Percentiles rank a stretch among this genome's conserved stretches.
Conservation (phyloP, 352 stramenopile species). For the Phytophthora niederhauseri region DNA sequence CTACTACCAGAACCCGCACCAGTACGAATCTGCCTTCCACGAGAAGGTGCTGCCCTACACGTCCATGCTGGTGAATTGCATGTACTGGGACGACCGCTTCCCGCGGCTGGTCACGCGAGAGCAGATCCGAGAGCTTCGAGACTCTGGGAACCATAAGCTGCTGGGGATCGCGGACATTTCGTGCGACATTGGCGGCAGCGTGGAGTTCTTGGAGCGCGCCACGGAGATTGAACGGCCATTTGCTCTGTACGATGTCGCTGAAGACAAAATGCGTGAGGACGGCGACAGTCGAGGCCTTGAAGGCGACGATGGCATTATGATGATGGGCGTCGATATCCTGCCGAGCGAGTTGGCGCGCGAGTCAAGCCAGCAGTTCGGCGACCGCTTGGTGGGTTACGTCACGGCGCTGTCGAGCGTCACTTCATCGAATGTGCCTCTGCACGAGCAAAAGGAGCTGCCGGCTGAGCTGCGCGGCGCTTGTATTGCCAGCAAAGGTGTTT, state of each 20-base stretch:
- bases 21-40: constrained; percentile 93
- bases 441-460: constrained; percentile 64
- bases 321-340: constrained; percentile 97
- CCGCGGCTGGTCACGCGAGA: constrained; percentile 93
- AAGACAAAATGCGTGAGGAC: constrained; percentile 71
- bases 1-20: constrained; percentile 92
- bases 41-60: constrained; percentile 89
- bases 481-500: constrained; percentile 89
- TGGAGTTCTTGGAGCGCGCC: constrained; percentile 94
- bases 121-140: constrained; percentile 81
- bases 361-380: constrained; percentile 95
- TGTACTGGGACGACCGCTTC: constrained; percentile 97
- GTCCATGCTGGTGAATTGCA: constrained; percentile 96
- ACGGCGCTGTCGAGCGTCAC: constrained; percentile 52
- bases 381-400: constrained; percentile 92
- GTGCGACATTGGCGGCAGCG: constrained; percentile 94
- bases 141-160: constrained; percentile 78
- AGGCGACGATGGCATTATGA: constrained; percentile 81
- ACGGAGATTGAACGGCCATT: constrained; percentile 96
- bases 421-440: constrained; percentile 57
- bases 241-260: constrained; percentile 89
- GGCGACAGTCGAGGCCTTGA: constrained; percentile 52
- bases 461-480: constrained; percentile 88
- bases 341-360: constrained; percentile 95
- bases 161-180: constrained; percentile 95